These are phyloP conservation scores for Blastobotrys capitulatus DNA, from an alignment of 1,139 yeast genomes.

Conservation along the genomic window DNA sequence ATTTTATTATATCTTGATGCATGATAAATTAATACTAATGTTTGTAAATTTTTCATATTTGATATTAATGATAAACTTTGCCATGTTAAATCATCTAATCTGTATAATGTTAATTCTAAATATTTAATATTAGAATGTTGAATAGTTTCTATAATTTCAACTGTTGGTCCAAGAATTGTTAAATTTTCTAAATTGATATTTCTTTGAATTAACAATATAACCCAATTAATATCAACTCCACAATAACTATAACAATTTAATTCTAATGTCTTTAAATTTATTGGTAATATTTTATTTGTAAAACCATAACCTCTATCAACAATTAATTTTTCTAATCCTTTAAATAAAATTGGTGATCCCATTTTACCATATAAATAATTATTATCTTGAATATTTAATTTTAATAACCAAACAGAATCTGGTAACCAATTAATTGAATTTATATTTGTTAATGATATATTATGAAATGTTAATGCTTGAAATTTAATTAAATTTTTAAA, in stretches of 20 bases:
- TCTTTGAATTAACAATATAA: neutral
- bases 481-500: neutral
- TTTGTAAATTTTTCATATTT: neutral
- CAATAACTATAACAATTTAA: neutral
- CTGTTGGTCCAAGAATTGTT: neutral
- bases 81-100: neutral
- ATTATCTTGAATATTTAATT: neutral
- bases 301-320: slow-evolving; percentile 8
- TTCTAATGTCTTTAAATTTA: slow-evolving; percentile 1
- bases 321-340: neutral
- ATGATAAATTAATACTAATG: neutral
- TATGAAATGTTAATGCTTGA: slow-evolving; percentile 1
- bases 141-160: neutral
- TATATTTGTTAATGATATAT: slow-evolving; percentile 6
- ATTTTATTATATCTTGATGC: neutral
- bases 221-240: neutral
- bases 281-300: slow-evolving; percentile 6
- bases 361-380: slow-evolving; percentile 9
- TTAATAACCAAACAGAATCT: neutral
- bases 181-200: neutral
- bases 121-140: neutral
- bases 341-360: slow-evolving; percentile 2
- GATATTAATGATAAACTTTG: neutral
- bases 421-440: slow-evolving; percentile 9
- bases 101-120: neutral